A percentile compares a stretch with the other conserved stretches of the same genome.
phyloP scores from a whole-genome alignment of 2,329 filamentous ascomycete genomes.

The Arthroderma sp. region DNA sequence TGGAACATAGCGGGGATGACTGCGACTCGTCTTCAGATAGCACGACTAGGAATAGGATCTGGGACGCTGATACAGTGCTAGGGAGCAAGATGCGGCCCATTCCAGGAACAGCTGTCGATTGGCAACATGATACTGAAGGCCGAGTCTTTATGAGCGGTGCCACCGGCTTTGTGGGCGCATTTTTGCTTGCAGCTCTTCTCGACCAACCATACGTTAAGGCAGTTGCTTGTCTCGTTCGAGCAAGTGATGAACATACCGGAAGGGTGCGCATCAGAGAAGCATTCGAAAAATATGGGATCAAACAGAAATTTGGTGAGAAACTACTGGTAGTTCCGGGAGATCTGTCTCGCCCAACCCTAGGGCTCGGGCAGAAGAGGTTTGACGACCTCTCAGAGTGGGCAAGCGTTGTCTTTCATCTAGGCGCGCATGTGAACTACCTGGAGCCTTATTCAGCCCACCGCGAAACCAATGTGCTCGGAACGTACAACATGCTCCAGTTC shows the following conservation, averaged over 20 bases:
- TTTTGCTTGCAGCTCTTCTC: conserved; percentile 58
- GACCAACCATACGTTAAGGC: conserved; percentile 34
- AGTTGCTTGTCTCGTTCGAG: conserved; percentile 51
- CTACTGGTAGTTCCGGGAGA: conserved; percentile 41
- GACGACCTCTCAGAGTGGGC: conserved; percentile 25
- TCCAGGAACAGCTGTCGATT: conserved; percentile 7
- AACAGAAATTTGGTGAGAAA: conserved; percentile 6
- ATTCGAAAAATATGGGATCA: conserved; percentile 36
- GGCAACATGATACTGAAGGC: conserved; percentile 17
- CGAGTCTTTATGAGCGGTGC: conserved; percentile 65
- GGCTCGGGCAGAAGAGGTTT: conserved; percentile 39
- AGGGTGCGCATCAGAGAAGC: conserved; percentile 32
- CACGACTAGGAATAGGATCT: not conserved
- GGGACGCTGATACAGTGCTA: not conserved
- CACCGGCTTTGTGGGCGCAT: conserved; percentile 71
- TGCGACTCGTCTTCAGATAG: not conserved
- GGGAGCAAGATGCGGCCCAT: not conserved
- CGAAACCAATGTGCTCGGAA: not conserved
- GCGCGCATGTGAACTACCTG: not conserved
- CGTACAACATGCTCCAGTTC: conserved; percentile 33
- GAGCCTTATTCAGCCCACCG: not conserved
- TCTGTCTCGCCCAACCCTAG: conserved; percentile 48
- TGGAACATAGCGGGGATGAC: not conserved
- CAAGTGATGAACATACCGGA: conserved; percentile 36
- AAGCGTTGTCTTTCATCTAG: not conserved